These are phyloP conservation scores for Pachysandra terminalis DNA, from an alignment of 164 flowering plant genomes.

Conservation along the genomic window DNA sequence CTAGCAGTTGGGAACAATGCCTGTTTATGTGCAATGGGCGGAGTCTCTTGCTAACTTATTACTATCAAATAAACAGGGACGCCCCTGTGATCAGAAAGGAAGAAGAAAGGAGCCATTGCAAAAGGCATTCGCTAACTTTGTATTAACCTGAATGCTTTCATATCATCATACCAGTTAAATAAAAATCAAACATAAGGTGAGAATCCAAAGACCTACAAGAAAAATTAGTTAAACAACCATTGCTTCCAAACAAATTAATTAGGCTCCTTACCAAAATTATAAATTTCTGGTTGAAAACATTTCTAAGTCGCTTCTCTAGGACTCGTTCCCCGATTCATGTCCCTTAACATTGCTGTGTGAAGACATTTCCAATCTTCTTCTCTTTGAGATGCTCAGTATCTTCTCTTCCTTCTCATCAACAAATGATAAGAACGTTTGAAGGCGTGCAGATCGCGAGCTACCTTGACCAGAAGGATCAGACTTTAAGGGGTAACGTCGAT, in stretches of 20 bases:
- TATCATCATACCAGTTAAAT: neutral
- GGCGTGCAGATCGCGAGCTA: slow-evolving; percentile 11
- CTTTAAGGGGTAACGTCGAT: neutral
- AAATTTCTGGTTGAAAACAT: neutral
- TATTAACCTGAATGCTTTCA: no score
- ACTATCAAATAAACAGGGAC: no score
- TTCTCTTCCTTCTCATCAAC: slow-evolving; percentile 27
- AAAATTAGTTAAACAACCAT: no score
- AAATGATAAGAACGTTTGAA: slow-evolving; percentile 27
- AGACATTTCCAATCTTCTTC: slow-evolving; percentile 11
- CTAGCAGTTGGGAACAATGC: no score
- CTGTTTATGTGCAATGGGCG: no score
- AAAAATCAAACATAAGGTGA: neutral
- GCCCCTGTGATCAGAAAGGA: no score
- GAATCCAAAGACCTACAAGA: neutral
- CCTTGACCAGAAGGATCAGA: neutral
- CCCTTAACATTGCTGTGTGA: neutral
- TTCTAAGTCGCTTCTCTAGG: neutral
- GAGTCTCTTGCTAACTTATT: no score
- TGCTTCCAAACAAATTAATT: neutral
- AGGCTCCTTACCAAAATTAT: neutral
- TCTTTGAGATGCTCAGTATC: slow-evolving; percentile 7
- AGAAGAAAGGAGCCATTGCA: no score
- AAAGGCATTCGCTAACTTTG: no score
- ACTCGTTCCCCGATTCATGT: neutral